Evolutionary conservation across 768 basidiomycete genomes (phyloP).

Genomic region (Auricularia sp.): DNA sequence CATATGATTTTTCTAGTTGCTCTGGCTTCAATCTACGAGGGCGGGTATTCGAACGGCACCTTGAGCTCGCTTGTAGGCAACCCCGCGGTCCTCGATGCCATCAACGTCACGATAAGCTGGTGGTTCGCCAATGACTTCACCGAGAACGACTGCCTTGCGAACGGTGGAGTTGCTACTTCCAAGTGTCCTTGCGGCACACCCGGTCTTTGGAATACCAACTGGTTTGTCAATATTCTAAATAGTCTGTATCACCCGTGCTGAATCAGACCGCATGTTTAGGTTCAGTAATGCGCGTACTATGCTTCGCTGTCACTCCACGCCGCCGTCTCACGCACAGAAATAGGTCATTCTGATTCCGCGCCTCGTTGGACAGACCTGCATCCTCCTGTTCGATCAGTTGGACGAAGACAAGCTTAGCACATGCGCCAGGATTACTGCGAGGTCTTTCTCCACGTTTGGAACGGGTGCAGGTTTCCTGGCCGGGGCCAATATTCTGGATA

Average conservation of each 20-base stretch:
- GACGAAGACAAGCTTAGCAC: slow-evolving; percentile 29
- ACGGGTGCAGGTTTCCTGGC: slow-evolving; percentile 40
- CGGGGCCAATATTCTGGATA: slow-evolving; percentile 58
- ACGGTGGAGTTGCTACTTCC: slow-evolving; percentile 33
- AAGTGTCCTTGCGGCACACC: slow-evolving; percentile 46
- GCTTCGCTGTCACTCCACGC: background rate
- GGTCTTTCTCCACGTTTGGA: slow-evolving; percentile 41
- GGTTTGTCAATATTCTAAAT: slow-evolving; percentile 44
- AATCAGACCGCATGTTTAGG: background rate
- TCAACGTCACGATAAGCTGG: slow-evolving; percentile 42
- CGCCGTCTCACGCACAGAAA: slow-evolving; percentile 13
- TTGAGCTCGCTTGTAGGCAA: slow-evolving; percentile 31
- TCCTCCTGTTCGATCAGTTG: slow-evolving; percentile 42
- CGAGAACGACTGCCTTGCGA: slow-evolving; percentile 41
- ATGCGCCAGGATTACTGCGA: slow-evolving; percentile 40
- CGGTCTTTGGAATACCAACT: slow-evolving; percentile 51
- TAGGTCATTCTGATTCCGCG: slow-evolving; percentile 50
- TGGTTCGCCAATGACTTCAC: slow-evolving; percentile 57
- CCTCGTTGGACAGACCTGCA: slow-evolving; percentile 45
- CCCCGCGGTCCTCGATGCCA: slow-evolving; percentile 28
- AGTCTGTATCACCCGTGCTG: background rate
- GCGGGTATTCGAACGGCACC: slow-evolving; percentile 24
- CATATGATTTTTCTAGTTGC: slow-evolving; percentile 24
- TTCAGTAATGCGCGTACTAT: background rate
- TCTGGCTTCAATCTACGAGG: slow-evolving; percentile 49